Evolutionary conservation across 495 filamentous ascomycete genomes (phyloP), one percentile per base, ranked within the genome.

Genomic region (Chaetomium fimeti): DNA sequence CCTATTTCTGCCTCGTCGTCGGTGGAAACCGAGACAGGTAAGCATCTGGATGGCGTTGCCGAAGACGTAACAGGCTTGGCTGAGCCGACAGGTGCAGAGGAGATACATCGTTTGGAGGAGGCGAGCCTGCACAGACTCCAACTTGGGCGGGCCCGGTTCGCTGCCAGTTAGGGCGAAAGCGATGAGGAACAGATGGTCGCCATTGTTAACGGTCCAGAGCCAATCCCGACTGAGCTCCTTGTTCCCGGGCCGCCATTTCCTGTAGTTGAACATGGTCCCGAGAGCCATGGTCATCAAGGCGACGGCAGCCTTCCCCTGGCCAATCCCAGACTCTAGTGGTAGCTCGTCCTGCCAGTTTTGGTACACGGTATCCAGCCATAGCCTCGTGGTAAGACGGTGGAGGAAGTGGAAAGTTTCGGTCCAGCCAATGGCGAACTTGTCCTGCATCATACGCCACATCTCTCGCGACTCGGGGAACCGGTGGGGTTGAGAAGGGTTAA

Each of bases 11-110:
- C 64, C 68, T 9, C 66, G 32, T 6, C 69, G 66, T 1, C 76
- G 64, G 55, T 78, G 73, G 9, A 78, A 62, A 18, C 73, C 72
- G 15, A 78, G 68, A 7, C 65, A 45, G 6, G 61, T 66, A 11
- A 71, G 45, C 61, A 72, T 71, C 48, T 66, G 65, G 24, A 68
- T 22, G 13, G 66, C 68, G 22, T 63, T 69, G n/a, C 70, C 67
- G 61, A 73, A 73, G 9, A 61, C 36, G 27, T 68, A 67, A 66
- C 67, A 71, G n/a, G 66, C 72, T 40, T 71, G 71, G 36, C 49
- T 65, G 13, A 67, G 25, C 15, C 72, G 66, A n/a, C 61, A 66
- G 0, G 72, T 74, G 43, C 61, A 61, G 5, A 74, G 48, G 22
- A 72, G 69, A 28, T 74, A 74, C 5, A 73, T 29, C 15, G 58